Evolutionary conservation across 106 monocot species (phyloP).

Genomic region (Acorus calamus): DNA sequence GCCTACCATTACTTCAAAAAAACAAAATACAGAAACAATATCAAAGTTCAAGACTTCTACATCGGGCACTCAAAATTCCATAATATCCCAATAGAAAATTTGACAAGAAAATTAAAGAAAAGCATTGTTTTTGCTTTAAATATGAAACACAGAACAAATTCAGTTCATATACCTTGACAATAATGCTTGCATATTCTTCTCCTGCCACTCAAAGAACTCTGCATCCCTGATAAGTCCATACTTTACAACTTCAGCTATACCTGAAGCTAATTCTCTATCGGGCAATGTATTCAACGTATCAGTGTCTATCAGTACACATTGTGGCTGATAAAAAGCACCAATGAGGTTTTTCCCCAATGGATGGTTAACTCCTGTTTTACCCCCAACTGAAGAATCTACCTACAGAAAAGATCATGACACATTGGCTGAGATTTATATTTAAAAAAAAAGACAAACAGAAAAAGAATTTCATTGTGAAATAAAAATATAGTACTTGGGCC

Average conservation of each 20-base stretch:
- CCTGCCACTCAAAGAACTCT: constrained; percentile 21
- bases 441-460: no score
- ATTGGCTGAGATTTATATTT: no score
- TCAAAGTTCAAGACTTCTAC: no score
- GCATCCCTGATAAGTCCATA: constrained; percentile 82
- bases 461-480: no score
- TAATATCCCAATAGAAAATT: no score
- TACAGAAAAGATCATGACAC: constrained; percentile 7
- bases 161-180: constrained; percentile 49
- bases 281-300: constrained; percentile 85
- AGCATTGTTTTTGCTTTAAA: no score
- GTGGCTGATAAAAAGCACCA: constrained; percentile 97
- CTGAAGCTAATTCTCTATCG: constrained; percentile 85
- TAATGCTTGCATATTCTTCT: constrained; percentile 86
- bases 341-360: constrained; percentile 55
- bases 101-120: no score
- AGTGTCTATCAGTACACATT: constrained; percentile 89
- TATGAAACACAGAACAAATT: not conserved
- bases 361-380: constrained; percentile 1
- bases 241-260: constrained; percentile 84
- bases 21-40: no score
- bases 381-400: constrained; percentile 99
- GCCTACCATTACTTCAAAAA: no score
- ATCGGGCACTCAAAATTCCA: no score
- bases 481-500: constrained; percentile 55